These are phyloP conservation scores for carrot (Daucus carota) DNA, from an alignment of 129 eudicot genomes.

Conservation along the genomic window DH1_v3.0 NC_030388.2:32398501-32399000, in stretches of 20 bases:
- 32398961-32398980: not conserved
- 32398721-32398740: conserved; percentile 96
- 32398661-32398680: not conserved
- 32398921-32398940: not conserved
- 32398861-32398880: not conserved
- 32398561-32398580: conserved; percentile 92
- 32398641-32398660: not conserved
- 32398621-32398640: not conserved
- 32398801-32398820: not conserved
- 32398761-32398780: conserved; percentile 93
- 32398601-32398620: not conserved
- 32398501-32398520: conserved; percentile 84
- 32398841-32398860: not conserved
- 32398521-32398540: conserved; percentile 70
- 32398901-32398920: not conserved
- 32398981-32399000: not conserved
- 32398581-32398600: conserved; percentile 5
- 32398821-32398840: not conserved
- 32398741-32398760: conserved; percentile 84
- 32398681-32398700: conserved; percentile 41
- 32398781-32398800: conserved; percentile 10
- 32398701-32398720: conserved; percentile 65
- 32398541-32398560: conserved; percentile 78
- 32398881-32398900: not conserved
- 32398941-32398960: not conserved